Base-by-base conservation (phyloP, 2,329 filamentous ascomycete species). In the Paraphoma sp. region DNA sequence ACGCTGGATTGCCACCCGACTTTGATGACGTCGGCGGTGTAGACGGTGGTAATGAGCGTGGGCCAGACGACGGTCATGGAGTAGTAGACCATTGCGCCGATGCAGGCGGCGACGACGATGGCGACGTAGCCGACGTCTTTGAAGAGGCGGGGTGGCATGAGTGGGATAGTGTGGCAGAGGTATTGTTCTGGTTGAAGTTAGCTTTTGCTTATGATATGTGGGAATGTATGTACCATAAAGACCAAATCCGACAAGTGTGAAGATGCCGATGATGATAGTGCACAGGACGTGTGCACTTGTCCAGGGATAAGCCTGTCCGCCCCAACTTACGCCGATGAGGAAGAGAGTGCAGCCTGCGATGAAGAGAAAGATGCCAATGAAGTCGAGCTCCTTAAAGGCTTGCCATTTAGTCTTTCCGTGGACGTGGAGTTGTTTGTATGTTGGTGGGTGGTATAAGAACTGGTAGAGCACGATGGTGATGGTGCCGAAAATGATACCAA, bases 401-500 rank as follows among this genome's bases (percentile, higher is more conserved):
- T 58, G 50, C 53, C 49, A 49, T 40, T 66, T 71, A 8, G 56
- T 56, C 36, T 58, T 60, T 18, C 56, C 58, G 29, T 60, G 48
- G 29, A 57, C 63, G 36, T 80, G 78, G 23, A 75, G 63, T 65
- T 78, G 82, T 9, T 73, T 47, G 50, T 57, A 67, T 2, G 62
- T 76, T 0, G 82, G 81, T 36, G 80, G 82, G 56, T 79, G 76
- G 67, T 83, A 84, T 53, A 80, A 78, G 56, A 81, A 73, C 31
- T 74, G 70, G 61, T 78, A 83, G 9, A 82, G 71, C 2, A 73
- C 62, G 4, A 80, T 60, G 14, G 78, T 70, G 16, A 80, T 55
- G n/a, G 68, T 74, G 45, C 71, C 75, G 52, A 80, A 67, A 53
- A 83, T 80, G 61, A 81, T 79, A 51, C 78, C 79, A 2, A 84